These are phyloP conservation scores for Moelleriella libera DNA, from an alignment of 2,329 filamentous ascomycete species.

Conservation along the genomic window DNA sequence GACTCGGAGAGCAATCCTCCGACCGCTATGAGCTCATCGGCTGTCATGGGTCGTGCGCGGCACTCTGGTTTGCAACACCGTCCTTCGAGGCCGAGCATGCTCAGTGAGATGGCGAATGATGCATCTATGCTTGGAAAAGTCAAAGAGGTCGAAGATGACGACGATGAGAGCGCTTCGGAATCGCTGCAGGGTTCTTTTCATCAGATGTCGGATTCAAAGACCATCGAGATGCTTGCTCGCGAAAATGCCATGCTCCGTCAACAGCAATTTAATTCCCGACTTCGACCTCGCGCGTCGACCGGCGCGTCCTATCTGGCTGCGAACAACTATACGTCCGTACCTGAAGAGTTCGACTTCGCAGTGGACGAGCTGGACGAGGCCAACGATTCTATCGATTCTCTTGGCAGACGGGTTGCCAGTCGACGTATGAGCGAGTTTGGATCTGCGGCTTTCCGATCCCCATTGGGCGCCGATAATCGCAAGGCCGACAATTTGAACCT, in stretches of 20 bases:
- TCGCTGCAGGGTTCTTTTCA: constrained; percentile 32
- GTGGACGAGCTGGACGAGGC: constrained; percentile 57
- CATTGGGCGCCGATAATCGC: constrained; percentile 41
- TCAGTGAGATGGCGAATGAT: constrained; percentile 57
- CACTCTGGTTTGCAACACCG: constrained; percentile 65
- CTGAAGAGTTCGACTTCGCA: constrained; percentile 57
- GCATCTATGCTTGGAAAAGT: constrained; percentile 51
- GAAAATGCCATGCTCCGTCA: constrained; percentile 50
- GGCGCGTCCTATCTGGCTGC: constrained; percentile 33
- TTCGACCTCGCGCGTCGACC: constrained; percentile 45
- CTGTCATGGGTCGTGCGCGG: constrained; percentile 37
- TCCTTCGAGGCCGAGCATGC: constrained; percentile 63
- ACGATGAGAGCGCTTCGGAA: constrained; percentile 44
- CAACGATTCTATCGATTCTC: constrained; percentile 32
- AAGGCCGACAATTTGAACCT: constrained; percentile 44
- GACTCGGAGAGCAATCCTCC: constrained; percentile 47
- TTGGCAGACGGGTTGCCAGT: constrained; percentile 30
- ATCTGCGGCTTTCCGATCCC: constrained; percentile 28
- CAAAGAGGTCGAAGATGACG: constrained; percentile 55
- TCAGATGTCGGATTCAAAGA: constrained; percentile 44
- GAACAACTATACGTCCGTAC: constrained; percentile 44
- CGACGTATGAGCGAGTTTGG: constrained; percentile 46
- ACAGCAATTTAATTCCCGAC: constrained; percentile 27
- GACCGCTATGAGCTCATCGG: constrained; percentile 28
- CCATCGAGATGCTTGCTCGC: constrained; percentile 46